These are phyloP conservation scores for Draba incana DNA, from an alignment of 345 rosid genomes.

Conservation along the genomic window DNA sequence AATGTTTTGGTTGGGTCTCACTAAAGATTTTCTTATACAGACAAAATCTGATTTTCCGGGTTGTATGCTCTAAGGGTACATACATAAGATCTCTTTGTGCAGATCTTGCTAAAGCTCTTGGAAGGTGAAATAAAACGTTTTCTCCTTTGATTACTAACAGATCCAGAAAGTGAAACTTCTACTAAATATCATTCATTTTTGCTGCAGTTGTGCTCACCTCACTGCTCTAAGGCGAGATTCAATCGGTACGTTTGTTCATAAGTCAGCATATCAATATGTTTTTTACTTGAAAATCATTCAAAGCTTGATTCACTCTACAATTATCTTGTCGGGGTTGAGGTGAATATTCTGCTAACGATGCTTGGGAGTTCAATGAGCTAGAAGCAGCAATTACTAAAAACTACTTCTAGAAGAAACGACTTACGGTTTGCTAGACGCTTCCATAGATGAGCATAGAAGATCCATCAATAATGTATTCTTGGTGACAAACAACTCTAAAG, in stretches of 20 bases:
- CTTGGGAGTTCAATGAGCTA: slow-evolving; percentile 86
- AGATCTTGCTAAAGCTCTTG: slow-evolving; percentile 89
- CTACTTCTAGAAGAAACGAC: too few relatives aligned
- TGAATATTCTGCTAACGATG: slow-evolving; percentile 76
- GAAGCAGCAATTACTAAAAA: slow-evolving; percentile 77
- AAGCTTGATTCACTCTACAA: slow-evolving; percentile 9
- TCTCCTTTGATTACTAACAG: background rate
- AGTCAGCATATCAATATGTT: slow-evolving; percentile 10
- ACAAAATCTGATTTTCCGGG: slow-evolving; percentile 88
- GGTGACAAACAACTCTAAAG: slow-evolving; percentile 24
- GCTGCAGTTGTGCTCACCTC: slow-evolving; percentile 90
- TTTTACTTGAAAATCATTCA: slow-evolving; percentile 3
- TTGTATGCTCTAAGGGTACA: slow-evolving; percentile 88
- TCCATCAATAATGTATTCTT: slow-evolving; percentile 17
- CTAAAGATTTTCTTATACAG: slow-evolving; percentile 45
- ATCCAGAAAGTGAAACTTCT: slow-evolving; percentile 3
- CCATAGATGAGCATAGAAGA: slow-evolving; percentile 24
- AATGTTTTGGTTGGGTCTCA: background rate
- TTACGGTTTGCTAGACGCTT: background rate
- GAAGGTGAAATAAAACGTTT: slow-evolving; percentile 50
- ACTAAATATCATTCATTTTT: slow-evolving; percentile 21
- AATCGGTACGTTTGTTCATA: slow-evolving; percentile 57
- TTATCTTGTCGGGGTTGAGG: slow-evolving; percentile 45
- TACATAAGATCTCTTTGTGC: slow-evolving; percentile 94
- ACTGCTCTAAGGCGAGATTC: slow-evolving; percentile 96